A percentile compares a stretch with the other conserved stretches of the same genome.
These are phyloP conservation scores for Phytophthora hybrid DNA, from an alignment of 352 stramenopile species.

Conservation along the genomic window DNA sequence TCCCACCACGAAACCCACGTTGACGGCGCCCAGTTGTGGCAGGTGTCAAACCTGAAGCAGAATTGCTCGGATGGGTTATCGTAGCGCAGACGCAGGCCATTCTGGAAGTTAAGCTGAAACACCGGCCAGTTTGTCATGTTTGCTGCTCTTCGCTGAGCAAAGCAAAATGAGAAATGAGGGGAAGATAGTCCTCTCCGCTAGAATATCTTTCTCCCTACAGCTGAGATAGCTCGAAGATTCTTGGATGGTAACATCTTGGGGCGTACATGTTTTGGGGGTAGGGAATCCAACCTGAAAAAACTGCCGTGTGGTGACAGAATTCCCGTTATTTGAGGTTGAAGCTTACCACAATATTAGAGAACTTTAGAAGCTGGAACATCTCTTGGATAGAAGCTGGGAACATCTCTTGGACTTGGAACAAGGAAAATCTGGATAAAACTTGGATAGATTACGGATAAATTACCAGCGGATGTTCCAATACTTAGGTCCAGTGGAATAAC, in stretches of 20 bases:
- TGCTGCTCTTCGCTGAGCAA: not conserved
- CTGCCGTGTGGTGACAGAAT: too few relatives aligned
- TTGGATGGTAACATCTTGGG: not conserved
- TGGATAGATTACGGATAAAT: too few relatives aligned
- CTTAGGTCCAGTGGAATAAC: too few relatives aligned
- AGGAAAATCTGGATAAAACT: too few relatives aligned
- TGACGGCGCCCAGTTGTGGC: not conserved
- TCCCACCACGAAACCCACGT: constrained; percentile 14
- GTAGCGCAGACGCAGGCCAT: not conserved
- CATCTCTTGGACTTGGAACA: too few relatives aligned
- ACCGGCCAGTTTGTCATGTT: not conserved
- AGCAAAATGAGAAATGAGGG: not conserved
- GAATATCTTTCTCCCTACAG: not conserved
- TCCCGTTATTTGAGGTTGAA: too few relatives aligned
- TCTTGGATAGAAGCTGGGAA: too few relatives aligned
- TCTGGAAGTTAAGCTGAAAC: not conserved
- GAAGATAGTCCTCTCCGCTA: not conserved
- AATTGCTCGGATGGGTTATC: not conserved
- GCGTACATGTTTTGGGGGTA: not conserved
- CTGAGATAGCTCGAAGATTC: not conserved
- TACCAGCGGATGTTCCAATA: too few relatives aligned
- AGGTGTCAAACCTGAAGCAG: not conserved
- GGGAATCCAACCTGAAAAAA: too few relatives aligned
- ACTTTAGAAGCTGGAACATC: too few relatives aligned
- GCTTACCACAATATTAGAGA: too few relatives aligned